phyloP scores from a whole-genome alignment of 192 early-diverging fungal species.

The Coemansia sp. region DNA sequence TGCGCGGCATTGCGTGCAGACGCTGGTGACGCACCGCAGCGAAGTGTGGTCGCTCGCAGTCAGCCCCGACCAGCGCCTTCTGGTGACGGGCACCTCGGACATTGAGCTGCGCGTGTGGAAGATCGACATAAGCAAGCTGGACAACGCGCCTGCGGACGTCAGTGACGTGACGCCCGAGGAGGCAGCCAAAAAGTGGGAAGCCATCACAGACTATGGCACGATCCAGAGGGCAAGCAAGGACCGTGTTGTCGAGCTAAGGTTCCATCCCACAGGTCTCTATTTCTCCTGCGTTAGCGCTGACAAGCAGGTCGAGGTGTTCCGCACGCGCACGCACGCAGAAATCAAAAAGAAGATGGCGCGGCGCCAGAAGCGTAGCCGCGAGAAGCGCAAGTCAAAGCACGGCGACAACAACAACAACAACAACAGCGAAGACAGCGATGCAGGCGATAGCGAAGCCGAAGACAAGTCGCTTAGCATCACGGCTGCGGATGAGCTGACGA shows the following conservation, averaged over 20 bases:
- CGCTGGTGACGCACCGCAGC: constrained; percentile 85
- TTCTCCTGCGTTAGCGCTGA: constrained; percentile 80
- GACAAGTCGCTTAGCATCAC: constrained; percentile 45
- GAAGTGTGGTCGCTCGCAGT: constrained; percentile 90
- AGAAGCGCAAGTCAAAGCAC: constrained; percentile 60
- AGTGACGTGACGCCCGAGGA: constrained; percentile 16
- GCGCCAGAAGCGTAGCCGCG: constrained; percentile 70
- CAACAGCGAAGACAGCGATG: constrained; percentile 34
- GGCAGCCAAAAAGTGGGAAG: constrained; percentile 56
- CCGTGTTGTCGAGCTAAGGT: constrained; percentile 71
- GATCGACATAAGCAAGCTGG: constrained; percentile 55
- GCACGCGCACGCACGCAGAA: constrained; percentile 71
- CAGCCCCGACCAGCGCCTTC: constrained; percentile 58
- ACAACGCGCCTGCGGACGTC: constrained; percentile 19
- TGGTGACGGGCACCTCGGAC: constrained; percentile 87
- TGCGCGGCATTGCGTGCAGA: constrained; percentile 94
- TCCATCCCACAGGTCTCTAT: constrained; percentile 76
- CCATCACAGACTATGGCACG: constrained; percentile 70
- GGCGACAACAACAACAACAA: constrained; percentile 27
- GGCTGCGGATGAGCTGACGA: constrained; percentile 73
- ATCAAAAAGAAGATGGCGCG: constrained; percentile 81
- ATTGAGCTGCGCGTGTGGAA: constrained; percentile 85
- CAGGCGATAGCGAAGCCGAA: constrained; percentile 8
- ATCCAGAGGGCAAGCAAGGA: constrained; percentile 80
- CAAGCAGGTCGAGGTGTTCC: constrained; percentile 79